Conservation (phyloP, 768 basidiomycete species). For the Hericium rajendrae region DNA sequence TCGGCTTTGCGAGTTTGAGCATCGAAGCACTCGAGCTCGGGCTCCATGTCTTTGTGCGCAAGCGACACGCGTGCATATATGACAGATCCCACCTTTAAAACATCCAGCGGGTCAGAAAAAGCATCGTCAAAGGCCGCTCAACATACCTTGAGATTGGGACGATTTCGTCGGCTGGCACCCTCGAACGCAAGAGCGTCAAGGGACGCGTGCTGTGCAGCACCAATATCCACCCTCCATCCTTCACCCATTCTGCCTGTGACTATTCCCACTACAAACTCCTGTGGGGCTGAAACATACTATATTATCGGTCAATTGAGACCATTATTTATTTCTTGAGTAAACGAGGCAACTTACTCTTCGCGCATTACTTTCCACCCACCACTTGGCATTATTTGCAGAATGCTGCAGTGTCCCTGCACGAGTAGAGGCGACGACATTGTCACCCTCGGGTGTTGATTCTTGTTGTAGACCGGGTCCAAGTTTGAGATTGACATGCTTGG, state of each 20-base stretch:
- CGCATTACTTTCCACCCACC: slow-evolving; percentile 86
- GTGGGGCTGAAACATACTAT: slow-evolving; percentile 85
- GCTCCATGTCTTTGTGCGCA: slow-evolving; percentile 97
- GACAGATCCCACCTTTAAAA: slow-evolving; percentile 69
- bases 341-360: slow-evolving; percentile 54
- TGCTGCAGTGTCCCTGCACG: slow-evolving; percentile 63
- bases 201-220: slow-evolving; percentile 74
- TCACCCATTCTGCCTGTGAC: slow-evolving; percentile 77
- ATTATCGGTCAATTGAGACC: not conserved
- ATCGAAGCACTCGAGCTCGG: slow-evolving; percentile 94
- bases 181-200: slow-evolving; percentile 92
- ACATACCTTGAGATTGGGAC: slow-evolving; percentile 81
- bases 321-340: too few species aligned
- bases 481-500: slow-evolving; percentile 71
- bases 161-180: slow-evolving; percentile 89
- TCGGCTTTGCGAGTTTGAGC: slow-evolving; percentile 86
- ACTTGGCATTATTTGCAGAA: slow-evolving; percentile 62
- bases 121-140: not conserved
- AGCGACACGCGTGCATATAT: slow-evolving; percentile 89
- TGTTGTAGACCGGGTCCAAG: slow-evolving; percentile 78
- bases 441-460: slow-evolving; percentile 23
- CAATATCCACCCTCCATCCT: slow-evolving; percentile 90
- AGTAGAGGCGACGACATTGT: slow-evolving; percentile 41
- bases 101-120: not conserved
- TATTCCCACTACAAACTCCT: slow-evolving; percentile 84